Evolutionary conservation across 495 filamentous ascomycete species (phyloP).

Genomic region (Aspergillus kassunensis): DNA sequence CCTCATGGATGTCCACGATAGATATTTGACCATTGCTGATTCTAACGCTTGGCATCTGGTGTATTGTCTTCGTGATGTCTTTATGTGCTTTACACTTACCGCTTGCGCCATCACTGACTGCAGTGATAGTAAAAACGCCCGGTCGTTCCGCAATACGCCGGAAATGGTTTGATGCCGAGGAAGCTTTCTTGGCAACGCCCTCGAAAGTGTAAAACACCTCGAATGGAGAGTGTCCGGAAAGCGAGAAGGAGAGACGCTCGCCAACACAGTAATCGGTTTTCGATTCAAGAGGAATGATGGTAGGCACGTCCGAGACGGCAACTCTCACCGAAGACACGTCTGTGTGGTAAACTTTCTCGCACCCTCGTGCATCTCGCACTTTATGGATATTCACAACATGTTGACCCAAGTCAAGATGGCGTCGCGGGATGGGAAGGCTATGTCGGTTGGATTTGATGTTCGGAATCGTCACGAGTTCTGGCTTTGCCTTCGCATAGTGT

Average conservation of each 20-base stretch:
- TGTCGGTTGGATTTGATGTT: conserved; percentile 69
- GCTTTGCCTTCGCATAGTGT: conserved; percentile 73
- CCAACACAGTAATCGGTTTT: conserved; percentile 90
- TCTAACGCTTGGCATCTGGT: conserved; percentile 83
- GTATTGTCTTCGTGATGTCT: conserved; percentile 73
- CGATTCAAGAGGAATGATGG: conserved; percentile 83
- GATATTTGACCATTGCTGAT: conserved; percentile 76
- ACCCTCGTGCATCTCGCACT: conserved; percentile 81
- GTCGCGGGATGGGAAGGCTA: conserved; percentile 77
- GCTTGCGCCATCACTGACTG: conserved; percentile 74
- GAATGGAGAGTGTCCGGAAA: conserved; percentile 86
- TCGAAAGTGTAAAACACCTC: conserved; percentile 89
- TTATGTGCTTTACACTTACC: conserved; percentile 71
- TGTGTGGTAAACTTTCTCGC: conserved; percentile 64
- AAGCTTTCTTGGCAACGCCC: conserved; percentile 69
- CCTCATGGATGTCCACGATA: conserved; percentile 91
- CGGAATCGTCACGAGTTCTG: conserved; percentile 73
- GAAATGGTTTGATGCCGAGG: conserved; percentile 72
- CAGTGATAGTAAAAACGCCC: conserved; percentile 82
- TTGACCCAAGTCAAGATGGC: conserved; percentile 74
- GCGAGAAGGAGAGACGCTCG: conserved; percentile 83
- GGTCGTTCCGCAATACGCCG: conserved; percentile 86
- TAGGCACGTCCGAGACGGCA: conserved; percentile 84
- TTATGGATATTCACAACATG: conserved; percentile 84
- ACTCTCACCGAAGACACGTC: conserved; percentile 73